Percentiles rank a stretch among this genome's conserved stretches.
phyloP scores from a whole-genome alignment of 306 rosid genomes.

The Pyrus pyrifolia region DNA sequence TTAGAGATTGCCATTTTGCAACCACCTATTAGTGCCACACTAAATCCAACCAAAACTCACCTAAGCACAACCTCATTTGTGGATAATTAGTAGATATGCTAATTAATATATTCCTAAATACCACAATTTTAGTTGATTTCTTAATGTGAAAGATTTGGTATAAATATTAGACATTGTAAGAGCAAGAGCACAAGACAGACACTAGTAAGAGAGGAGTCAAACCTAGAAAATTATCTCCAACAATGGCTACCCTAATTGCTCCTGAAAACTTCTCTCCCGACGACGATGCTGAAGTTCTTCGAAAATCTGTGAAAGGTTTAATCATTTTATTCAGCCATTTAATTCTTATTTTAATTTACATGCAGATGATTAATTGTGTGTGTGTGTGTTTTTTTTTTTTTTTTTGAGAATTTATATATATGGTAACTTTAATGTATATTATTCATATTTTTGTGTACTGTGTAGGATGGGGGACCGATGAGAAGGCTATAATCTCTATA shows the following conservation, averaged over 20 bases:
- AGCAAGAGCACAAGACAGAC: background rate
- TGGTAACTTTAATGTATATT: background rate
- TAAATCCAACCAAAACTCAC: conserved; percentile 14
- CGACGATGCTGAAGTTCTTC: conserved; percentile 64
- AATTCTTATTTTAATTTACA: background rate
- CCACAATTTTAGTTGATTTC: background rate
- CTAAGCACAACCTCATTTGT: background rate
- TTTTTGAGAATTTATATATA: no score
- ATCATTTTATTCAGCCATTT: background rate
- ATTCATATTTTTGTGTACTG: background rate
- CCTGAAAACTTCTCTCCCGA: conserved; percentile 29
- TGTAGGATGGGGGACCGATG: conserved; percentile 85
- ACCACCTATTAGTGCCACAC: background rate
- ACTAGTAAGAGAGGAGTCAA: background rate
- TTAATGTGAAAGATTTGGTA: background rate
- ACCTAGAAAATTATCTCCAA: background rate
- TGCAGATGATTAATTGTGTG: background rate
- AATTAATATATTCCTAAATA: background rate
- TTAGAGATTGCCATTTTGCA: background rate
- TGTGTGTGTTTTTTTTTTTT: no score
- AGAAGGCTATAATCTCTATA: conserved; percentile 51
- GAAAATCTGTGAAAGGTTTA: conserved; percentile 41
- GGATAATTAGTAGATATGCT: background rate
- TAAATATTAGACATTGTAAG: conserved; percentile 1
- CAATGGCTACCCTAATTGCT: conserved; percentile 43